Evolutionary conservation across 805 yeast species (phyloP), one percentile per base, ranked within the genome.

Genomic region (Isabelozyma heimii): DNA sequence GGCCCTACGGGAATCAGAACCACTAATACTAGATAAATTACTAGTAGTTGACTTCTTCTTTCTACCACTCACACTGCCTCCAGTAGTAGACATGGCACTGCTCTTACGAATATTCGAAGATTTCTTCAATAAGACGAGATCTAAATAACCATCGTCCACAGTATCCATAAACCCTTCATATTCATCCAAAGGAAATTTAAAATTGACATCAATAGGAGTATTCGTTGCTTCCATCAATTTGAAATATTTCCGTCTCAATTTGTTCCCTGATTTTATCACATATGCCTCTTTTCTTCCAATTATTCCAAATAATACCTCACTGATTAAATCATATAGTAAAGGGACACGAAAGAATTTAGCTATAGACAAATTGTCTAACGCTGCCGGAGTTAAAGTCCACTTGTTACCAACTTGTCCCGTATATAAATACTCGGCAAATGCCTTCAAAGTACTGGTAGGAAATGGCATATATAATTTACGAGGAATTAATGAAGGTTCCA

Each of bases 351-450:
- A 86, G 51, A 81, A 75, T 55, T 84, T 84, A 2, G 91, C 76
- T 58, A 84, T 73, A 33, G 83, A 62, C 54, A 87, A 69, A 43
- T 83, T 74, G 54, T 86, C 90, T 38, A 86, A 71, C 0, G 87
- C 79, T 0, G 87, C 83, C 0, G 94, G 92, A 1, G 80, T 72
- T 38, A 87, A 65, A n/a, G 76, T 66, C 92, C 92, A 87, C 56
- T 80, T 84, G 46, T 84, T 81, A 24, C 89, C 89, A 17, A 88
- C 80, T 63, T 87, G 91, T 1, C 94, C 95, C 5, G 91, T 87
- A 58, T 84, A 86, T 47, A 88, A 71, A 61, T 82, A 88, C 59
- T 87, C 94, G 26, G 84, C 72, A 53, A 87, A 79, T 2, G 90
- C 90, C 48, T 75, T 75, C 13, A 86, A 80, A 0, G 89, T 79